Conservation (phyloP, 208 protist species). For the Crithidia sp. region DNA sequence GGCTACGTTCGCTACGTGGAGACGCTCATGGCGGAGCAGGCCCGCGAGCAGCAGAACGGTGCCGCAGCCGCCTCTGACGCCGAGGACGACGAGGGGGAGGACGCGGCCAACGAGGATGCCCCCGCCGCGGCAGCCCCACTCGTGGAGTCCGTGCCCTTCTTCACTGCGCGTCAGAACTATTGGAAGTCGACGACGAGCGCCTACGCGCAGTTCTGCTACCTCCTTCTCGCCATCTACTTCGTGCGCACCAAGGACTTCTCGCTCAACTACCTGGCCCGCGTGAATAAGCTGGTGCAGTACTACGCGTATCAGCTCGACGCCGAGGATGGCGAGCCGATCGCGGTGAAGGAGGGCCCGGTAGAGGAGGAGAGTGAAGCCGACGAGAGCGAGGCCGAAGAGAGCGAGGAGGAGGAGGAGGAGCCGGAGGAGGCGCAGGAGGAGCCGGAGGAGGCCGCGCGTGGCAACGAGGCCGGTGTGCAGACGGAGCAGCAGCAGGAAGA, state of each 20-base stretch:
- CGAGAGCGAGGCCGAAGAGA: slow-evolving; percentile 8
- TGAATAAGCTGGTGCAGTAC: slow-evolving; percentile 50
- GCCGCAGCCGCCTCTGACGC: neutral
- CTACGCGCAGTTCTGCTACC: slow-evolving; percentile 48
- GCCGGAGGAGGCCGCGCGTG: neutral
- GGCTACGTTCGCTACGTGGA: slow-evolving; percentile 34
- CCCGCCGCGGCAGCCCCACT: neutral
- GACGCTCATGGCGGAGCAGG: slow-evolving; percentile 17
- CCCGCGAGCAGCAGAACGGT: neutral
- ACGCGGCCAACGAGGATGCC: neutral
- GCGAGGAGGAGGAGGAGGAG: neutral
- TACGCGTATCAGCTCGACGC: slow-evolving; percentile 34
- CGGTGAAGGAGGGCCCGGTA: slow-evolving; percentile 7
- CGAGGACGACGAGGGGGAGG: neutral
- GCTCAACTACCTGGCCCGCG: slow-evolving; percentile 53
- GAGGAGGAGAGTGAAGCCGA: slow-evolving; percentile 17
- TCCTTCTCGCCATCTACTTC: slow-evolving; percentile 49
- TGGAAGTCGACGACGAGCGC: slow-evolving; percentile 34
- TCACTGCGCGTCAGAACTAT: slow-evolving; percentile 23
- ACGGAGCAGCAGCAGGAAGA: slow-evolving; percentile 3
- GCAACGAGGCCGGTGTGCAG: slow-evolving; percentile 11
- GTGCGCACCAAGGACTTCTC: slow-evolving; percentile 43
- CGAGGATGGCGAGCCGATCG: slow-evolving; percentile 26
- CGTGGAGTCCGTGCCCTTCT: slow-evolving; percentile 15
- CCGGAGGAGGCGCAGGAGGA: neutral